Evolutionary conservation across 345 rosid species (phyloP).

Genomic region (Durio zibethinus): DNA sequence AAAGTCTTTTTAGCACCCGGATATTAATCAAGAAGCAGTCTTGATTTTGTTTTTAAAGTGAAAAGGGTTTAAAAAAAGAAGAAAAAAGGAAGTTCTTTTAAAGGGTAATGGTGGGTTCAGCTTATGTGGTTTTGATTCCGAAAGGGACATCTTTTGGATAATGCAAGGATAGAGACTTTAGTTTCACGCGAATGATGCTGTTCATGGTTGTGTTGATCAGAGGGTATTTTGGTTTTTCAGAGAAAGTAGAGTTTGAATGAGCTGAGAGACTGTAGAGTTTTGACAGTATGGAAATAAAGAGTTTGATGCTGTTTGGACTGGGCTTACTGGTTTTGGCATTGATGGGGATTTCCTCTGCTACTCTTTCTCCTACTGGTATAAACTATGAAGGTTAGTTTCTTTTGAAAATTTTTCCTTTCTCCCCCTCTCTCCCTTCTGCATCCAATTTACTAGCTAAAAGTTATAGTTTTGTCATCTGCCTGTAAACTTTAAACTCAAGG

Average conservation of each 20-base stretch:
- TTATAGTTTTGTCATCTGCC: not conserved
- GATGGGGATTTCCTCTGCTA: conserved; percentile 61
- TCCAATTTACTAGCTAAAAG: not conserved
- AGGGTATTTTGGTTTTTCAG: conserved; percentile 13
- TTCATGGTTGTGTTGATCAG: conserved; percentile 22
- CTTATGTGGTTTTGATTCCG: conserved; percentile 30
- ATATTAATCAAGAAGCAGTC: conserved; percentile 15
- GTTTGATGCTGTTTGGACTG: conserved; percentile 44
- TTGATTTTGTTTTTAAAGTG: conserved; percentile 19
- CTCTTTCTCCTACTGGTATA: conserved; percentile 92
- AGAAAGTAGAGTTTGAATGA: conserved; percentile 29
- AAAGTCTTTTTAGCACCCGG: conserved; percentile 38
- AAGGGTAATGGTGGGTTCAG: conserved; percentile 18
- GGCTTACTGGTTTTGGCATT: conserved; percentile 60
- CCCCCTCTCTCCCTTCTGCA: not conserved
- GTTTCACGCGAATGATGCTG: conserved; percentile 31
- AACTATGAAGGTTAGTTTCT: conserved; percentile 87
- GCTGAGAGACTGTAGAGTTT: conserved; percentile 21
- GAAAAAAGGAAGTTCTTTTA: conserved; percentile 17
- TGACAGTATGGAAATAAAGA: conserved; percentile 32
- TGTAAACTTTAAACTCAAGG: not conserved
- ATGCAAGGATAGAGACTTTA: conserved; percentile 18
- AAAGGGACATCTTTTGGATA: conserved; percentile 28
- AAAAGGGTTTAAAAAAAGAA: not conserved
- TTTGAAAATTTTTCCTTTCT: conserved; percentile 10